Base-by-base conservation (phyloP, 495 filamentous ascomycete species). In the Penicillium taxi region DNA sequence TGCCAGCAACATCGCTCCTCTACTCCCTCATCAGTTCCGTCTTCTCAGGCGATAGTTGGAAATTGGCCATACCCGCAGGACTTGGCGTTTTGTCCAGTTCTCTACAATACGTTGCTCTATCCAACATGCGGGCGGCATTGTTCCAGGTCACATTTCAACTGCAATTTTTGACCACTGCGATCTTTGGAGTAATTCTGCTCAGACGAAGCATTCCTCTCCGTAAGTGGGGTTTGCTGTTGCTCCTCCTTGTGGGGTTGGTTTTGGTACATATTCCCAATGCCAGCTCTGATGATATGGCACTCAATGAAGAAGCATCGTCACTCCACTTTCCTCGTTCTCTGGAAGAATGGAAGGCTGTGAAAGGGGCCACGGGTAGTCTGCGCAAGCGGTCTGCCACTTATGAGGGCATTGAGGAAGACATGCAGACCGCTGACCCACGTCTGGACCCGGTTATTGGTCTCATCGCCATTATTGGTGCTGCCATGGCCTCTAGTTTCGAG, bases 1-100 rank as follows among this genome's bases (percentile, higher is more conserved):
- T 85, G 32, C 82, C 90, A 6, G 80, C 81, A 17, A 83, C 84
- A 2, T 78, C 82, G 15, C 72, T 94, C 15, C 80, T 94, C 59
- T 76, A 75, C 43, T 78, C 84, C 44, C 75, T 96, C n/a, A 80
- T 74, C 47, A 74, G 69, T 30, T 75, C 82, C 9, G 80, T 95
- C 0, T 94, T 96, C 54, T 81, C 83, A 2, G 80, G 82, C n/a
- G 91, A 98, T 47, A 85, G 86, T 49, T 98, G 91, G 91, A 96
- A 96, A 59, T 55, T 98, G 44, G 87, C 86, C 4, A 82, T 96
- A 24, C 90, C 91, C 0, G 91, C 88, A 6, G 72, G 77, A 26
- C 69, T 96, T 2, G 96, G 94, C 53, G 94, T 91, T 0, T 45
- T 95, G 17, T 84, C 95, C 50, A 96, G 94, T 53, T 83, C 81